These are phyloP conservation scores for Stellera chamaejasme DNA, from an alignment of 345 rosid genomes.

Conservation along the genomic window DNA sequence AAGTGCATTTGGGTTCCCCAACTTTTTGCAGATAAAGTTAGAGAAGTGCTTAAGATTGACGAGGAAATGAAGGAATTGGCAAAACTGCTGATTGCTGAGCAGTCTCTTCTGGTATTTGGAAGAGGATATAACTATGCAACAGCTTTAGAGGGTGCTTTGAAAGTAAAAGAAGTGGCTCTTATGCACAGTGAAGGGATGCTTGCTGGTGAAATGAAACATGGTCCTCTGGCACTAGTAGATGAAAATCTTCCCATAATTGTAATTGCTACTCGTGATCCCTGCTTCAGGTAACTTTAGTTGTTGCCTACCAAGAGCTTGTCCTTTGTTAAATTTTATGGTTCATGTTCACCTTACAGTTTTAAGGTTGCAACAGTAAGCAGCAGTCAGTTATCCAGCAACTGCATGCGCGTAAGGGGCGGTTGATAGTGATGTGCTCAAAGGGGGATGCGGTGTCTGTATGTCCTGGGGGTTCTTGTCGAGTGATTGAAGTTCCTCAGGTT, in stretches of 20 bases:
- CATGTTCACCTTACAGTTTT: constrained; percentile 4
- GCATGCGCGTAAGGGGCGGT: constrained; percentile 76
- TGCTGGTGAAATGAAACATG: constrained; percentile 99
- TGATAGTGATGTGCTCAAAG: constrained; percentile 73
- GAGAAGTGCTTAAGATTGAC: constrained; percentile 83
- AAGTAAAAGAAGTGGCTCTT: constrained; percentile 93
- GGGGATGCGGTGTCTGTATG: constrained; percentile 81
- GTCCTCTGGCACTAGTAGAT: constrained; percentile 93
- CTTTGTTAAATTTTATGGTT: neutral
- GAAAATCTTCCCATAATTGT: constrained; percentile 80
- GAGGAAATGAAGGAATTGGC: constrained; percentile 83
- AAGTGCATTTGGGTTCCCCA: neutral
- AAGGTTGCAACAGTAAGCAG: constrained; percentile 53
- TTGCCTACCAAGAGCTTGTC: neutral
- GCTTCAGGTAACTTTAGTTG: constrained; percentile 53
- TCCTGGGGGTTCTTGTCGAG: constrained; percentile 62
- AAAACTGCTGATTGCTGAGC: constrained; percentile 57
- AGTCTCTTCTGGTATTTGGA: constrained; percentile 88
- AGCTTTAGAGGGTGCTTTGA: constrained; percentile 87
- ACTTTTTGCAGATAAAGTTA: constrained; percentile 56
- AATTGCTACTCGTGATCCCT: constrained; percentile 81
- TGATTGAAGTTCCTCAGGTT: constrained; percentile 79
- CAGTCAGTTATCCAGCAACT: constrained; percentile 96
- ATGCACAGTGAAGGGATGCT: constrained; percentile 98
- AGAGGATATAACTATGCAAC: constrained; percentile 93